A percentile compares a stretch with the other conserved stretches of the same genome.
phyloP scores from a whole-genome alignment of 148 eudicot genomes.

The Camellia granthamiana region DNA sequence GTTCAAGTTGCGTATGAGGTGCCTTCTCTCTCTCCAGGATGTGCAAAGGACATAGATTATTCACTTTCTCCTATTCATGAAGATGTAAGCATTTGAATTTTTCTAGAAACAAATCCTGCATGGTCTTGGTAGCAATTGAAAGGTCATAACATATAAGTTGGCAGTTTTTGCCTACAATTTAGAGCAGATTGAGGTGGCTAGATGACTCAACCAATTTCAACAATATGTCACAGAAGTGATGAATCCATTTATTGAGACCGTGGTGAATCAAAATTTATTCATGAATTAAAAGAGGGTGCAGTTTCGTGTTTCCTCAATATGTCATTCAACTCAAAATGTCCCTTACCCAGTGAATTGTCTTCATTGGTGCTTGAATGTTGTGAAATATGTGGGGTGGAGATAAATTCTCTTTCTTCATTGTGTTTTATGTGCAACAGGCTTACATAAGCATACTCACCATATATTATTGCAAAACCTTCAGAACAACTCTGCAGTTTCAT shows the following conservation, averaged over 20 bases:
- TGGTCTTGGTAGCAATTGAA: neutral
- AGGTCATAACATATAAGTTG: slow-evolving; percentile 17
- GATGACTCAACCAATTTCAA: neutral
- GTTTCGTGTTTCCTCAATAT: neutral
- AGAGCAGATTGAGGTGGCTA: slow-evolving; percentile 15
- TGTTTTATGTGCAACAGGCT: neutral
- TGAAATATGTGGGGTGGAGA: neutral
- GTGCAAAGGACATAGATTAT: slow-evolving; percentile 22
- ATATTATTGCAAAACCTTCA: neutral
- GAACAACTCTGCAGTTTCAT: neutral
- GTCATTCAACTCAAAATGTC: neutral
- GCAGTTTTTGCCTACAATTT: slow-evolving; percentile 20
- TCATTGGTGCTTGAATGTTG: slow-evolving; percentile 3
- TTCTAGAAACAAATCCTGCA: neutral
- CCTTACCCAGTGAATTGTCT: neutral
- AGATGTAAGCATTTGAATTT: slow-evolving; percentile 40
- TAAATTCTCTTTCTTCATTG: neutral
- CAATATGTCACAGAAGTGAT: neutral
- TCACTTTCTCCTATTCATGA: slow-evolving; percentile 59
- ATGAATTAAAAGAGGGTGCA: neutral
- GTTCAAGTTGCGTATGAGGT: slow-evolving; percentile 18
- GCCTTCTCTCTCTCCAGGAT: slow-evolving; percentile 14
- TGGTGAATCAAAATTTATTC: neutral
- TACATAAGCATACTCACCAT: neutral
- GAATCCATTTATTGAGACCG: neutral